These are phyloP conservation scores for Phytopythium vexans DNA, from an alignment of 352 stramenopile genomes.

Conservation along the genomic window DNA sequence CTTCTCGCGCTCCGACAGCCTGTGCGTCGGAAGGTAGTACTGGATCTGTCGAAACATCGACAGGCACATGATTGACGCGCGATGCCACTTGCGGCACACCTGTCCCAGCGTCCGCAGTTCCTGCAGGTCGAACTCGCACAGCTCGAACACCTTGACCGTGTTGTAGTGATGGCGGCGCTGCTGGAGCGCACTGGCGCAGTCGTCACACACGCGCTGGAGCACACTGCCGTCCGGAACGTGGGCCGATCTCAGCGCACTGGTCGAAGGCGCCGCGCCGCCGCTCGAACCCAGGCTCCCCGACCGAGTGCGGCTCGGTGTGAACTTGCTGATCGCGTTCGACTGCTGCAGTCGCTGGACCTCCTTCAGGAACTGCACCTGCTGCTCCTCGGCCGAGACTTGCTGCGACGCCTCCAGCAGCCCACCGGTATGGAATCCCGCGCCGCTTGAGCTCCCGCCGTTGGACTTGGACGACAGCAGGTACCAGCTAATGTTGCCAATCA, in stretches of 20 bases:
- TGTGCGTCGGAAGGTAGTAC: constrained; percentile 81
- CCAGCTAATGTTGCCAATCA: constrained; percentile 83
- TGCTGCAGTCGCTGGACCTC: constrained; percentile 66
- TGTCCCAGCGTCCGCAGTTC: constrained; percentile 71
- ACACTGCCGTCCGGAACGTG: constrained; percentile 67
- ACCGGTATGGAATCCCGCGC: constrained; percentile 6
- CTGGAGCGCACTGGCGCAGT: constrained; percentile 74
- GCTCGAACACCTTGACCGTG: constrained; percentile 80
- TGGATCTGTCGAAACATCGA: constrained; percentile 88
- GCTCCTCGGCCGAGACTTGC: constrained; percentile 30
- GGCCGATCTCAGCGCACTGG: constrained; percentile 33
- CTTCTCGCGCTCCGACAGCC: constrained; percentile 68
- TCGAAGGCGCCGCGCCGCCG: constrained; percentile 8
- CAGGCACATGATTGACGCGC: constrained; percentile 85
- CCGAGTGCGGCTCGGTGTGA: constrained; percentile 54
- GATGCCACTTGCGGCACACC: constrained; percentile 85
- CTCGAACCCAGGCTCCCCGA: constrained; percentile 16
- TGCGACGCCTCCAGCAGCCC: constrained; percentile 13
- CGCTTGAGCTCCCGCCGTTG: background rate
- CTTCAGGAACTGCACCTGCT: constrained; percentile 71
- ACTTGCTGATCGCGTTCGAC: constrained; percentile 62
- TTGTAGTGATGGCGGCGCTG: constrained; percentile 85
- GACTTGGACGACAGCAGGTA: constrained; percentile 72
- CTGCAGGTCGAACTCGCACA: constrained; percentile 77
- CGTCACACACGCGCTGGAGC: constrained; percentile 79